phyloP scores from a whole-genome alignment of 2,329 filamentous ascomycete genomes.

The Colletotrichum camelliae region DNA sequence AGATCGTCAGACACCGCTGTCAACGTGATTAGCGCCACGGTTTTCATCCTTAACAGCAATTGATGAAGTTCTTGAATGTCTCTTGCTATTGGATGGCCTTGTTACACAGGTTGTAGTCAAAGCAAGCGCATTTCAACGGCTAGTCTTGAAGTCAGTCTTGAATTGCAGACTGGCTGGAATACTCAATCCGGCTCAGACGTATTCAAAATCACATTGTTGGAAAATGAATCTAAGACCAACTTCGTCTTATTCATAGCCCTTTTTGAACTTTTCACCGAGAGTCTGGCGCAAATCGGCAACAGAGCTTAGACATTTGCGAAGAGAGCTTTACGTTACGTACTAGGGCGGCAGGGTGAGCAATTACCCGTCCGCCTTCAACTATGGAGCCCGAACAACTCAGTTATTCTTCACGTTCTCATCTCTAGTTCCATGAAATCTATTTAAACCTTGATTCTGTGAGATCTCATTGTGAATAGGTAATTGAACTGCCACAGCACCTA shows the following conservation, averaged over 20 bases:
- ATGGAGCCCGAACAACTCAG: fast-evolving
- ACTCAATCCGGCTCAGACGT: neutral
- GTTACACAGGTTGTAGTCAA: neutral
- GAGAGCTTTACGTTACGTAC: too few relatives aligned
- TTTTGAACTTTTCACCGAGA: fast-evolving
- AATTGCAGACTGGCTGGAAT: neutral
- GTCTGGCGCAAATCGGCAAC: neutral
- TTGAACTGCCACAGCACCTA: too few relatives aligned
- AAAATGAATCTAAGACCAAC: neutral
- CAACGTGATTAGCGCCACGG: too few relatives aligned
- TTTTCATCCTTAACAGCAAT: neutral
- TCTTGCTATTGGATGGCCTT: neutral
- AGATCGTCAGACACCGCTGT: too few relatives aligned
- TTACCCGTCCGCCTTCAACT: neutral
- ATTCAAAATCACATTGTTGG: neutral
- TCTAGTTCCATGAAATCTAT: neutral
- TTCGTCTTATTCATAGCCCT: fast-evolving
- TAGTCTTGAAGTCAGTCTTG: neutral
- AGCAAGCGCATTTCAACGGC: neutral
- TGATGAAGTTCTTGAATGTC: neutral
- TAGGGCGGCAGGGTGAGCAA: too few relatives aligned
- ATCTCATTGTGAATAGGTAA: too few relatives aligned
- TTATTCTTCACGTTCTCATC: fast-evolving
- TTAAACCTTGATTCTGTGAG: too few relatives aligned
- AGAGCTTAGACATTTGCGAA: neutral